Evolutionary conservation across 2,329 filamentous ascomycete genomes (phyloP).

Genomic region (Nemania sp.): DNA sequence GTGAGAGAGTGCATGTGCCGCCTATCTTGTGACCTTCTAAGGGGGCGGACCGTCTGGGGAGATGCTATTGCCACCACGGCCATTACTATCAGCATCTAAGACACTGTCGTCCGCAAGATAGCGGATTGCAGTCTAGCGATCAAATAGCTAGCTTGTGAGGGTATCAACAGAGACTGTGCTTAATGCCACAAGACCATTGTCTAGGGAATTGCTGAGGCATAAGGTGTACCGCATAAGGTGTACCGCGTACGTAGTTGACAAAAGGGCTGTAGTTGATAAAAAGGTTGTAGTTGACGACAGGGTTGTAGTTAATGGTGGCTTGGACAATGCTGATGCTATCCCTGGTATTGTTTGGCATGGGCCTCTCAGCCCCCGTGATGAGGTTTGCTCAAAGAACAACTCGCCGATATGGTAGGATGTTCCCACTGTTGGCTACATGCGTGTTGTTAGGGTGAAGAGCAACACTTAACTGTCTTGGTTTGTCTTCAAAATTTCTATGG

Average conservation of each 20-base stretch:
- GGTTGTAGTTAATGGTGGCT: conserved; percentile 56
- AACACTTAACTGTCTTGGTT: conserved; percentile 43
- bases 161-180: conserved; percentile 54
- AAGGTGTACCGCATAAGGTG: no score
- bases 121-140: conserved; percentile 32
- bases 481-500: conserved; percentile 42
- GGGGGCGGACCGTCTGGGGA: not conserved
- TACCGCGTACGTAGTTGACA: conserved; percentile 60
- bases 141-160: conserved; percentile 36
- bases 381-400: conserved; percentile 64
- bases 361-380: conserved; percentile 51
- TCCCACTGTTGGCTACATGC: conserved; percentile 48
- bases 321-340: conserved; percentile 55
- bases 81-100: conserved; percentile 27
- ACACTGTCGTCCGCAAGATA: conserved; percentile 37
- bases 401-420: conserved; percentile 62
- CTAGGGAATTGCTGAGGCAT: conserved; percentile 54
- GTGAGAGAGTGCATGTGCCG: no score
- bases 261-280: conserved; percentile 59
- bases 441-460: conserved; percentile 46
- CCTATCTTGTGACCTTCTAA: no score
- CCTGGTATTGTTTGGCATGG: conserved; percentile 50
- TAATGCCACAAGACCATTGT: conserved; percentile 55
- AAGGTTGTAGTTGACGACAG: conserved; percentile 60
- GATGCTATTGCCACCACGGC: not conserved